These are phyloP conservation scores for Candida ortonii DNA, from an alignment of 805 yeast genomes.

Conservation along the genomic window DNA sequence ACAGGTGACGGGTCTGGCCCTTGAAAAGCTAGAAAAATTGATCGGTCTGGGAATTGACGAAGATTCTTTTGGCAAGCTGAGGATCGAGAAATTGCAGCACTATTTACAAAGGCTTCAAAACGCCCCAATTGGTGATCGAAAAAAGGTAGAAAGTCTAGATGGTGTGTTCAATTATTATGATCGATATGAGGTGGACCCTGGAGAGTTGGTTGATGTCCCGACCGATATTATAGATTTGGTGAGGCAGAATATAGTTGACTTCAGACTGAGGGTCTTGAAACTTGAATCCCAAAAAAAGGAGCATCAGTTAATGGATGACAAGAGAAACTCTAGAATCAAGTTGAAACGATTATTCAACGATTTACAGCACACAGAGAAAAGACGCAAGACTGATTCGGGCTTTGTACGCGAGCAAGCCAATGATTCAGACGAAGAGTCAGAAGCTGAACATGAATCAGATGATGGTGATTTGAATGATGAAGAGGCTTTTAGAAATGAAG, in stretches of 20 bases:
- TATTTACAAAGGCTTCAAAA: slow-evolving; percentile 4
- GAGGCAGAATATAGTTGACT: slow-evolving; percentile 50
- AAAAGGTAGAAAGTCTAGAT: slow-evolving; percentile 6
- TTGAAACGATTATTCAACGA: slow-evolving; percentile 41
- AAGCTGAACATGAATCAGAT: slow-evolving; percentile 28
- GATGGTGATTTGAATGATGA: slow-evolving; percentile 21
- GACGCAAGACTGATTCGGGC: slow-evolving; percentile 19
- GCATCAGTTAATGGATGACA: slow-evolving; percentile 45
- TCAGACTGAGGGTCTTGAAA: slow-evolving; percentile 52
- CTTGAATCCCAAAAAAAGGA: slow-evolving; percentile 51
- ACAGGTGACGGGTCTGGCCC: slow-evolving; percentile 8
- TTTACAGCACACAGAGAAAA: slow-evolving; percentile 21
- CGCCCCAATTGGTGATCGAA: neutral
- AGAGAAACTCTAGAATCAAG: slow-evolving; percentile 45
- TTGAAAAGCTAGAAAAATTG: slow-evolving; percentile 11
- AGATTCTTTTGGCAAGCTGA: neutral
- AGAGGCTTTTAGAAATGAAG: slow-evolving; percentile 21
- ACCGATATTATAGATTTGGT: slow-evolving; percentile 49
- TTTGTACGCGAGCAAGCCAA: slow-evolving; percentile 18
- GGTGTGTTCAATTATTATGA: slow-evolving; percentile 15
- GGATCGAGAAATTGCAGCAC: slow-evolving; percentile 1
- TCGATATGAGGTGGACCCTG: slow-evolving; percentile 51
- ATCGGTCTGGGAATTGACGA: slow-evolving; percentile 4
- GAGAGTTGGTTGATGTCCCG: slow-evolving; percentile 58
- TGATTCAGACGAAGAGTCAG: slow-evolving; percentile 33